Evolutionary conservation across 2,329 filamentous ascomycete genomes (phyloP), one percentile per base, ranked within the genome.

Genomic region (Fusarium aywerte): DNA sequence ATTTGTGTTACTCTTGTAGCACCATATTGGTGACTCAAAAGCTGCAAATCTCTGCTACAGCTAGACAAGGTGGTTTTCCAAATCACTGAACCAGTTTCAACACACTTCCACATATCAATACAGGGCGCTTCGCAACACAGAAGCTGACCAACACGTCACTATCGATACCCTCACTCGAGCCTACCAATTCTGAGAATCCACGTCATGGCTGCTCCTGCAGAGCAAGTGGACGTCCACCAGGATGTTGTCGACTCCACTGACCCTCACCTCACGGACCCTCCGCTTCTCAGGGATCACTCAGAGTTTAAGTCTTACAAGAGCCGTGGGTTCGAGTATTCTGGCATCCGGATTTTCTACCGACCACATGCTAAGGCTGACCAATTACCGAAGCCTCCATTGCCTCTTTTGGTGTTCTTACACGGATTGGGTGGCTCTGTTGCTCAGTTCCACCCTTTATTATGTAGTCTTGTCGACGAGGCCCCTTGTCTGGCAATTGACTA

Each of bases 391-490:
- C 84, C 86, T 1, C 89, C 92, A 0, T 80, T 97, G 12, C 96
- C 96, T 2, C 81, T 99, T 11, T 81, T 98, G 5, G 93, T 98
- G 40, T 97, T 96, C 75, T 84, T 98, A 58, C 96, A 98, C 74
- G 96, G 96, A 2, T 84, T 98, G 11, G 96, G 95, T n/a, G 96
- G 96, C 47, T 97, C 92, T 1, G 86, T 93, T 23, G 90, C 93
- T 12, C 96, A 98, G 75, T 98, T 97, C 75, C 86, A 92, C 55
- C 88, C 91, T 29, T 81, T 98, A 7, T 80, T 98, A 16, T 90
- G 88, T 20, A 96, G 92, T 76, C 83, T 99, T 45, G 87, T 91
- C 49, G 93, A 96, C 74, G 82, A 93, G 47, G 93, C 92, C 13
- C 90, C 93, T 45, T 97, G 94, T 76, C 84, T 80, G 67, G 92